Evolutionary conservation across 352 stramenopile genomes (phyloP).

Genomic region (Pythium pyrilobum): DNA sequence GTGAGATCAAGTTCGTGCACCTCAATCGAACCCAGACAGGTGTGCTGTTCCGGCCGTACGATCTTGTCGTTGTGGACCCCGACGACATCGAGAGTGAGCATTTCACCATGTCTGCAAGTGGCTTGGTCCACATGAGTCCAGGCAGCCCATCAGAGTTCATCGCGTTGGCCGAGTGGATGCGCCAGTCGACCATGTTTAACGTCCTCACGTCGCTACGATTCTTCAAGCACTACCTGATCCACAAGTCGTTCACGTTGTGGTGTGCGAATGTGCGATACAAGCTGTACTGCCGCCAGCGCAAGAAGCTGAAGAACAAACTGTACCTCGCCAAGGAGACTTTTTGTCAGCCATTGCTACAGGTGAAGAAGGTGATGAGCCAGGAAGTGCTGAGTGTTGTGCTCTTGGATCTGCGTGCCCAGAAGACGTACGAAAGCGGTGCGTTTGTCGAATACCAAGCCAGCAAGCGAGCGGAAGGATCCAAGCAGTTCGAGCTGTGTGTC

Average conservation of each 20-base stretch:
- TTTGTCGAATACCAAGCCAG: conserved; percentile 90
- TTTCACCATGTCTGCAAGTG: conserved; percentile 89
- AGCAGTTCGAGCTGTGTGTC: conserved; percentile 88
- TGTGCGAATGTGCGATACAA: conserved; percentile 87
- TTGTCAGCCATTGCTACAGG: conserved; percentile 77
- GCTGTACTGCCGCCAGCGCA: conserved; percentile 87
- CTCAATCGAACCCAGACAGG: conserved; percentile 75
- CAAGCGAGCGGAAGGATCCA: conserved; percentile 82
- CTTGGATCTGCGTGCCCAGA: conserved; percentile 80
- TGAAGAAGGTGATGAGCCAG: conserved; percentile 85
- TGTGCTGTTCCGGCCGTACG: conserved; percentile 87
- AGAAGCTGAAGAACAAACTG: conserved; percentile 69
- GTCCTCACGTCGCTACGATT: conserved; percentile 92
- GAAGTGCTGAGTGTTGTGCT: conserved; percentile 82
- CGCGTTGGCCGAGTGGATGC: conserved; percentile 92
- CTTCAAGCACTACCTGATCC: conserved; percentile 93
- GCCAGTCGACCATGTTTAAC: conserved; percentile 92
- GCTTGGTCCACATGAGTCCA: conserved; percentile 65
- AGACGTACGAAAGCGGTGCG: conserved; percentile 81
- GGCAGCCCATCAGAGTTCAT: conserved; percentile 90
- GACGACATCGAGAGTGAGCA: conserved; percentile 81
- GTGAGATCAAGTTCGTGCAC: conserved; percentile 94
- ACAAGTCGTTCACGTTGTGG: conserved; percentile 90
- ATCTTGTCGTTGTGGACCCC: conserved; percentile 84
- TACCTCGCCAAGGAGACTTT: conserved; percentile 92